phyloP scores from a whole-genome alignment of 73 alveolate genomes.

The Halteria grandinella region DNA sequence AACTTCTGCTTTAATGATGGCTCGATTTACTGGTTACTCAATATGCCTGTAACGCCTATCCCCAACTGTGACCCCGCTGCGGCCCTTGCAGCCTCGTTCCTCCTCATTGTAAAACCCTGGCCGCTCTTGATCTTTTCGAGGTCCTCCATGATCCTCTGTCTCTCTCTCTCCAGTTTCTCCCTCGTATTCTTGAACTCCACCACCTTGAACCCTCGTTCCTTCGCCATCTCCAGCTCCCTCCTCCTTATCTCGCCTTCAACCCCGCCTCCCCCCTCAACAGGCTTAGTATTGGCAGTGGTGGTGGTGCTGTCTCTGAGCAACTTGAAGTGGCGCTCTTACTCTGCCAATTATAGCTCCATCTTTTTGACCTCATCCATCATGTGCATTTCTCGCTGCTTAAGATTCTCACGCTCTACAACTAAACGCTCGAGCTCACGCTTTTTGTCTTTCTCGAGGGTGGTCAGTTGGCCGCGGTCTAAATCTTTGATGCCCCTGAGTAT shows the following conservation, averaged over 20 bases:
- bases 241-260: slow-evolving; percentile 66
- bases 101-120: slow-evolving; percentile 1
- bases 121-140: slow-evolving; percentile 69
- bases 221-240: slow-evolving; percentile 75
- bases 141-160: slow-evolving; percentile 81
- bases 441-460: slow-evolving; percentile 78
- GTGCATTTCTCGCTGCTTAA: slow-evolving; percentile 78
- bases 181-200: slow-evolving; percentile 73
- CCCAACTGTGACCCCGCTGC: slow-evolving; percentile 22
- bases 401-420: slow-evolving; percentile 77
- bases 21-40: slow-evolving; percentile 14
- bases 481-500: slow-evolving; percentile 78
- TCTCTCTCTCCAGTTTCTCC: slow-evolving; percentile 77
- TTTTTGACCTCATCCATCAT: slow-evolving; percentile 80
- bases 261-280: too few relatives aligned
- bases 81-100: slow-evolving; percentile 48
- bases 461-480: slow-evolving; percentile 75
- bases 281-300: slow-evolving; percentile 49
- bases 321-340: slow-evolving; percentile 59
- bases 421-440: slow-evolving; percentile 81
- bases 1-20: slow-evolving; percentile 48
- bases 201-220: slow-evolving; percentile 80
- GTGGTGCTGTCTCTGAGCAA: slow-evolving; percentile 40
- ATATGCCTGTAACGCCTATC: slow-evolving; percentile 26
- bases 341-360: slow-evolving; percentile 57